phyloP scores from a whole-genome alignment of 192 early-diverging fungal species.

The Diversispora epigaea region DNA sequence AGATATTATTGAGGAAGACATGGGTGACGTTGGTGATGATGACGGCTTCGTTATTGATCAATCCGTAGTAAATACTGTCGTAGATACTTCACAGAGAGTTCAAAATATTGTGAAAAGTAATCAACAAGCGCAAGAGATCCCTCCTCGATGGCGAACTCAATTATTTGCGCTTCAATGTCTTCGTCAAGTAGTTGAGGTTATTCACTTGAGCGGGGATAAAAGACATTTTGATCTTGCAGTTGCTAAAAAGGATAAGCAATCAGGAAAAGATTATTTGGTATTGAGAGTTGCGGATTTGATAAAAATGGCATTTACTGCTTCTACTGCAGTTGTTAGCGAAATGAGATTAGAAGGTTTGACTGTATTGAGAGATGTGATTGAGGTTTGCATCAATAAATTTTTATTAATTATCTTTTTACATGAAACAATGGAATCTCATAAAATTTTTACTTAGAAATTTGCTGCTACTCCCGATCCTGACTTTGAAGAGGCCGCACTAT shows the following conservation, averaged over 20 bases:
- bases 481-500: slow-evolving; percentile 72
- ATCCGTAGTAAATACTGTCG: slow-evolving; percentile 37
- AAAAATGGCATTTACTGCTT: slow-evolving; percentile 85
- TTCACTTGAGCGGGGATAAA: slow-evolving; percentile 51
- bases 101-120: slow-evolving; percentile 8
- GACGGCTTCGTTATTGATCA: slow-evolving; percentile 27
- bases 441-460: slow-evolving; percentile 50
- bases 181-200: slow-evolving; percentile 60
- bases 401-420: too few relatives aligned
- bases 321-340: slow-evolving; percentile 71
- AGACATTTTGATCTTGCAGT: slow-evolving; percentile 71
- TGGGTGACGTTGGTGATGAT: slow-evolving; percentile 26
- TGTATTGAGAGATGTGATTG: slow-evolving; percentile 77
- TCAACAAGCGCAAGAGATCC: slow-evolving; percentile 40
- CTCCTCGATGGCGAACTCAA: slow-evolving; percentile 76
- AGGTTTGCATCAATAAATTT: slow-evolving; percentile 31
- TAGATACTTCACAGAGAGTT: neutral
- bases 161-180: slow-evolving; percentile 77
- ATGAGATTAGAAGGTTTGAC: slow-evolving; percentile 77
- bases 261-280: slow-evolving; percentile 69
- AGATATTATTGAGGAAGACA: slow-evolving; percentile 35
- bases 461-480: slow-evolving; percentile 82
- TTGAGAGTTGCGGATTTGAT: slow-evolving; percentile 83
- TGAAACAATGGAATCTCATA: too few relatives aligned
- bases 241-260: slow-evolving; percentile 55